Base-by-base conservation (phyloP, 2,329 filamentous ascomycete genomes). In the Epichloe baconii region DNA sequence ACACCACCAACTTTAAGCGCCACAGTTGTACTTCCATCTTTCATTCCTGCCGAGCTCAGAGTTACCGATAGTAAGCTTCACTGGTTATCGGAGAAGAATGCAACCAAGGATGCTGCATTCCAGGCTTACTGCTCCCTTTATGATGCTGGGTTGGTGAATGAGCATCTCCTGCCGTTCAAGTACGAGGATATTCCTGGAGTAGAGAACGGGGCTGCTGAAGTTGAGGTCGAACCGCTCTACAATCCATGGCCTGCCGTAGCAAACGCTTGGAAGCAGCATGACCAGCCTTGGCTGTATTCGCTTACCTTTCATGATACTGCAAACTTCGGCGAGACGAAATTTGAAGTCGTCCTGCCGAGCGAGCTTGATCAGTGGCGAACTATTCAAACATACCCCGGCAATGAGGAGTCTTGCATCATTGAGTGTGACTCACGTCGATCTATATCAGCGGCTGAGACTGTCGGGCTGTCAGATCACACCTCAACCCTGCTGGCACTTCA, bases 41-140 rank as follows among this genome's bases (percentile, higher is more conserved):
- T 79, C 4, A 70, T 97, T 1, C 76, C 86, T n/a, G 64, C 31
- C 55, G 62, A 37, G 55, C 56, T 68, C 10, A 61, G 68, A 2
- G 55, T 52, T 5, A 52, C 58, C 4, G 35, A 56, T 0, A 60
- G 66, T 15, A 51, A 55, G 11, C 52, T 42, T 0, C 46, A 64
- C n/a, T 96, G 89, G 89, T 65, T 57, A 11, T 86, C 82, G 0
- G 83, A 93, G 59, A 78, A 74, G 52, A 81, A 80, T 57, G 88
- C 89, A 0, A 81, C 74, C 57, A 88, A 85, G 61, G 91, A 96
- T 64, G 88, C 85, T 1, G 85, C 88, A 0, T 93, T 95, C 54
- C 79, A 87, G 60, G 86, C 89, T 1, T 95, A 90, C 61, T 67
- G 78, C 21, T 73, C 72, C 5, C 71, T 97, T 0, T 82, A 91